phyloP scores from a whole-genome alignment of 805 yeast genomes.

The Candida lessepsii region DNA sequence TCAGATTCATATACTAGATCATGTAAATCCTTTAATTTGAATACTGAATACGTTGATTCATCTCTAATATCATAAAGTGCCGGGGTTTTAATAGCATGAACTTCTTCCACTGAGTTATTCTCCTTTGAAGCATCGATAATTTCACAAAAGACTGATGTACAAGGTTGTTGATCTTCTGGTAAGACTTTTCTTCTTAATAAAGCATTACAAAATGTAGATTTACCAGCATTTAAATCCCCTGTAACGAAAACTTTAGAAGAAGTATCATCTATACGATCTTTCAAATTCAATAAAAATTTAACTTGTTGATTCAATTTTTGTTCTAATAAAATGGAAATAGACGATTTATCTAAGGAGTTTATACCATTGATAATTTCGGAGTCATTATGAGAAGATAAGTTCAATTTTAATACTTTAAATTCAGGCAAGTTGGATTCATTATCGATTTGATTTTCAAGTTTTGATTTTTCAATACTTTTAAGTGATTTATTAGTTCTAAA shows the following conservation, averaged over 20 bases:
- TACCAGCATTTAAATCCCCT: constrained; percentile 96
- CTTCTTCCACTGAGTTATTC: constrained; percentile 78
- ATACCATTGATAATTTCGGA: constrained; percentile 39
- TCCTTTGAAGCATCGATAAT: constrained; percentile 74
- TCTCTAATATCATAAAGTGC: constrained; percentile 50
- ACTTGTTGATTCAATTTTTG: constrained; percentile 63
- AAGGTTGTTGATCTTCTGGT: constrained; percentile 98
- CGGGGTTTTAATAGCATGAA: constrained; percentile 80
- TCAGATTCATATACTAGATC: constrained; percentile 74
- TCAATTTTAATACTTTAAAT: constrained; percentile 63
- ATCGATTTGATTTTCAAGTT: neutral
- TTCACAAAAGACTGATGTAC: constrained; percentile 95
- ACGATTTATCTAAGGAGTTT: constrained; percentile 60
- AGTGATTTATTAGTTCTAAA: constrained; percentile 11
- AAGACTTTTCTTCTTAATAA: constrained; percentile 70
- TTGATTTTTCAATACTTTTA: constrained; percentile 12
- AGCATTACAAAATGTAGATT: constrained; percentile 93
- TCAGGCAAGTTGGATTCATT: constrained; percentile 25
- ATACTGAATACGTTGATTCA: constrained; percentile 62
- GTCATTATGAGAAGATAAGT: constrained; percentile 44
- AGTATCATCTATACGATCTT: constrained; percentile 85
- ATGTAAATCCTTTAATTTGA: constrained; percentile 55
- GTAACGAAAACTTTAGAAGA: constrained; percentile 93
- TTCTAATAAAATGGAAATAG: constrained; percentile 67
- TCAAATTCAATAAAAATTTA: constrained; percentile 67